Conservation (phyloP, 2,329 filamentous ascomycete species). For the Penicillium thymicola region DNA sequence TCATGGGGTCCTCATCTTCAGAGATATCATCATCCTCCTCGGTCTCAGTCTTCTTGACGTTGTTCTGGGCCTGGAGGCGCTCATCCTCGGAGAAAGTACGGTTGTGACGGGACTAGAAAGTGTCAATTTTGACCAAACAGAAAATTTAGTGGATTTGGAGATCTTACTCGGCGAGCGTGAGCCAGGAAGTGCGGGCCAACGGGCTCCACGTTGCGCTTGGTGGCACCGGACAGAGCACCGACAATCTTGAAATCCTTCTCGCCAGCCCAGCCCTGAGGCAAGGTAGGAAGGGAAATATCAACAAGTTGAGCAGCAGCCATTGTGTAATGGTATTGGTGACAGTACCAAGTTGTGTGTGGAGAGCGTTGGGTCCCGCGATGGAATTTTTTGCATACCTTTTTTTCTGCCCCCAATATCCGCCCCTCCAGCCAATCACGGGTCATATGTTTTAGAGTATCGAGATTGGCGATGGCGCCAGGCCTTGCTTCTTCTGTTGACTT, state of each 20-base stretch:
- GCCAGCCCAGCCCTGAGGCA: conserved; percentile 73
- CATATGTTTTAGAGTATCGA: conserved; percentile 24
- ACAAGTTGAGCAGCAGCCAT: conserved; percentile 61
- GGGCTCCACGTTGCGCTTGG: conserved; percentile 86
- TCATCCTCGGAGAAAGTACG: conserved; percentile 99
- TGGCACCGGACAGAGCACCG: conserved; percentile 70
- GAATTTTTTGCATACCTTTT: conserved; percentile 32
- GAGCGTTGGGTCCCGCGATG: conserved; percentile 18
- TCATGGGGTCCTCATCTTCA: conserved; percentile 87
- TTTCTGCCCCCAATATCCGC: conserved; percentile 36
- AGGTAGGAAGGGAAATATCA: conserved; percentile 59
- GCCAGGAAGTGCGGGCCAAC: conserved; percentile 97
- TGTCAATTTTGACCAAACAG: conserved; percentile 18
- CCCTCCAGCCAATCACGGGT: conserved; percentile 26
- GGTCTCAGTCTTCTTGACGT: conserved; percentile 91
- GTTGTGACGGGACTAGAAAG: conserved; percentile 70
- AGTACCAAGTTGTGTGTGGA: conserved; percentile 16
- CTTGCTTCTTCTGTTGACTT: neutral
- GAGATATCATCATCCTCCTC: conserved; percentile 87
- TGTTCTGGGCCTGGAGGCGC: conserved; percentile 91
- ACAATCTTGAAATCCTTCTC: conserved; percentile 91
- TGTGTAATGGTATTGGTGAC: conserved; percentile 23
- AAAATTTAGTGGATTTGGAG: neutral
- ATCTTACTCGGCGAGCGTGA: conserved; percentile 78
- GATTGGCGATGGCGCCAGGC: neutral